A percentile compares a stretch with the other conserved stretches of the same genome.
Evolutionary conservation across 768 basidiomycete species (phyloP).

Genomic region (Boletus tylopilopsis): DNA sequence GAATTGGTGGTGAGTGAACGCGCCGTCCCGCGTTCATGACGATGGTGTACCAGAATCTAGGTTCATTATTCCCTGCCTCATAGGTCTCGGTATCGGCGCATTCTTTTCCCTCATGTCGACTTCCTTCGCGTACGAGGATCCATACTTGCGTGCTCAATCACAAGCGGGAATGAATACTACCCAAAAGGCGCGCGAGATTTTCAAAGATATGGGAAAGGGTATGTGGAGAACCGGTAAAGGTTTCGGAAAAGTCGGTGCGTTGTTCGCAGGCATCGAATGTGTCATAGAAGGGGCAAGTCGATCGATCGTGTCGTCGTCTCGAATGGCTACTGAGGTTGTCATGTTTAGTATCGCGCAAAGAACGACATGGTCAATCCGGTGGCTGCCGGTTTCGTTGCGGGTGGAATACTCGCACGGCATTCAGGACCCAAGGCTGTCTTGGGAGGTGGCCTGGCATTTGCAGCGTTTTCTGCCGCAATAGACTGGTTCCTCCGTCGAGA

Average conservation of each 20-base stretch:
- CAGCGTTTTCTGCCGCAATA: slow-evolving; percentile 89
- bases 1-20: slow-evolving; percentile 68
- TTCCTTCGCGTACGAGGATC: slow-evolving; percentile 94
- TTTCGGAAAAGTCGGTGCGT: slow-evolving; percentile 89
- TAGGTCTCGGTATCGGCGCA: slow-evolving; percentile 89
- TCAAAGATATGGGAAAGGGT: slow-evolving; percentile 91
- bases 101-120: slow-evolving; percentile 97
- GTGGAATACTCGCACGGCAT: slow-evolving; percentile 83
- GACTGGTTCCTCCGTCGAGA: slow-evolving; percentile 79
- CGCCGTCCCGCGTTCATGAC: not conserved
- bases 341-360: slow-evolving; percentile 82
- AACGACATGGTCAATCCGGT: slow-evolving; percentile 94
- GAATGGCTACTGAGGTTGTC: not conserved
- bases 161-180: slow-evolving; percentile 53
- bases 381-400: slow-evolving; percentile 82
- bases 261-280: slow-evolving; percentile 96
- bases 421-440: slow-evolving; percentile 83
- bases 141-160: slow-evolving; percentile 64
- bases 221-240: slow-evolving; percentile 91
- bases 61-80: not conserved
- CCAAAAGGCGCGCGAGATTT: slow-evolving; percentile 80
- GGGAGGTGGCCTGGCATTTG: slow-evolving; percentile 89
- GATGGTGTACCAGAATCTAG: slow-evolving; percentile 4
- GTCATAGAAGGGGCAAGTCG: slow-evolving; percentile 85
- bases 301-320: not conserved